Evolutionary conservation across 257 asterid genomes (phyloP).

Genomic region (Nicotiana tomentosiformis): DNA sequence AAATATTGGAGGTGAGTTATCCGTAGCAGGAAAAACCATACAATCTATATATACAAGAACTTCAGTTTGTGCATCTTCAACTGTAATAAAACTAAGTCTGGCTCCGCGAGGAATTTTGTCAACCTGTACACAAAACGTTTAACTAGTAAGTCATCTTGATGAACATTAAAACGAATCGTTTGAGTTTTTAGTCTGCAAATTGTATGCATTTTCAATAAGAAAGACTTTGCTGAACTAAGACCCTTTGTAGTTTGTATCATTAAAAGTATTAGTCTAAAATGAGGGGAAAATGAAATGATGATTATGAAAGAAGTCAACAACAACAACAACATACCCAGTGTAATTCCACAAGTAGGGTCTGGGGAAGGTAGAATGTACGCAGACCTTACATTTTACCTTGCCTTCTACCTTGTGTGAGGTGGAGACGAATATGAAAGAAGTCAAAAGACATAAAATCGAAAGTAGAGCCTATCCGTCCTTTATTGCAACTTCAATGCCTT

Average conservation of each 20-base stretch:
- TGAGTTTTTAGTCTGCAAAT: neutral
- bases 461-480: neutral
- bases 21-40: conserved; percentile 59
- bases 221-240: neutral
- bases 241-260: neutral
- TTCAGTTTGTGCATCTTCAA: conserved; percentile 67
- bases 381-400: too few relatives aligned
- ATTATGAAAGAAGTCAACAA: neutral
- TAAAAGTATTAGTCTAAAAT: neutral
- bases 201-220: neutral
- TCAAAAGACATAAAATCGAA: neutral
- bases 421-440: neutral
- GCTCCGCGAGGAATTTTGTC: conserved; percentile 92
- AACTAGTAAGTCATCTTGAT: neutral
- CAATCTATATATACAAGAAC: conserved; percentile 76
- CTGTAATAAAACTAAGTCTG: conserved; percentile 70
- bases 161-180: neutral
- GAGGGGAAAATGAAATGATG: neutral
- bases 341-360: too few relatives aligned
- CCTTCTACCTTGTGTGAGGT: too few relatives aligned
- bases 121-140: conserved; percentile 34
- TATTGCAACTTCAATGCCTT: neutral
- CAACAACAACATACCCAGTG: too few relatives aligned
- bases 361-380: too few relatives aligned
- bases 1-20: conserved; percentile 50